These are phyloP conservation scores for Sorghum bicolor DNA, from an alignment of 176 grass and related monocot species.

Conservation along the genomic window Sorghum_bicolor_NCBIv3 NC_012873.2:12482001-12482500, in stretches of 20 bases:
- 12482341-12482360: neutral
- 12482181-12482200: constrained; percentile 86
- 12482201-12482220: constrained; percentile 18
- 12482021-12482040: constrained; percentile 33
- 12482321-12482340: neutral
- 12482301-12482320: neutral
- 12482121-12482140: constrained; percentile 68
- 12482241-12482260: constrained; percentile 17
- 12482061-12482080: constrained; percentile 51
- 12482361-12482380: neutral
- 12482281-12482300: neutral
- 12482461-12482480: neutral
- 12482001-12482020: neutral
- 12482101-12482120: constrained; percentile 84
- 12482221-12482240: neutral
- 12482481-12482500: neutral
- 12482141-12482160: constrained; percentile 46
- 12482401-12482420: neutral
- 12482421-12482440: neutral
- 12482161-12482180: constrained; percentile 80
- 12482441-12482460: neutral
- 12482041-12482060: constrained; percentile 87
- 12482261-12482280: neutral
- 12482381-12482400: neutral
- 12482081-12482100: constrained; percentile 50